These are phyloP conservation scores for Avicennia marina DNA, from an alignment of 257 asterid genomes.

Conservation along the genomic window DNA sequence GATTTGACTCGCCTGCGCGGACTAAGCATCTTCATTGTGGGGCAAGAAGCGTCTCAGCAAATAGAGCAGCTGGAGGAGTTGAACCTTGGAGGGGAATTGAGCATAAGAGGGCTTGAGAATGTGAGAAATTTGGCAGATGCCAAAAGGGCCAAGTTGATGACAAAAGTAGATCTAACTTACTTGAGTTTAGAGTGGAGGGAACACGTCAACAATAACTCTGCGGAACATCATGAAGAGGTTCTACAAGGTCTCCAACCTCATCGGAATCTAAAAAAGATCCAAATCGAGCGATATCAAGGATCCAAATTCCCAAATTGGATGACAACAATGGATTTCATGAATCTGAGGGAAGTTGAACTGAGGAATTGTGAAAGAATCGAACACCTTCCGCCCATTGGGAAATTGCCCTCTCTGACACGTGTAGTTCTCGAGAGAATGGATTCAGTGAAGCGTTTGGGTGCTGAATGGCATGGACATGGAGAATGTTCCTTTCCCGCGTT, in stretches of 20 bases:
- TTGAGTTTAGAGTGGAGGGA: conserved; percentile 16
- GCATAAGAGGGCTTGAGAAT: conserved; percentile 21
- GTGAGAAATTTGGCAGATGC: conserved; percentile 18
- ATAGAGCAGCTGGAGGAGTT: conserved; percentile 23
- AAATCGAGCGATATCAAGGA: conserved; percentile 18
- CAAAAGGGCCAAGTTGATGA: conserved; percentile 19
- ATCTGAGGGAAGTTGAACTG: background rate
- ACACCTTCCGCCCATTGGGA: conserved; percentile 22
- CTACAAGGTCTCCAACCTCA: conserved; percentile 22
- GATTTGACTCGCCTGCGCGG: conserved; percentile 10
- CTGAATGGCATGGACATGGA: conserved; percentile 10
- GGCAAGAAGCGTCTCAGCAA: conserved; percentile 13
- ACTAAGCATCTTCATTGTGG: conserved; percentile 28
- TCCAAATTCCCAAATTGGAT: conserved; percentile 22
- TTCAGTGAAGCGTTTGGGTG: conserved; percentile 10
- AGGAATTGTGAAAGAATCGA: conserved; percentile 9
- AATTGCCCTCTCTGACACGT: conserved; percentile 2
- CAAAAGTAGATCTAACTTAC: conserved; percentile 1
- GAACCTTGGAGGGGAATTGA: conserved; percentile 15
- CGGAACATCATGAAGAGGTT: conserved; percentile 22
- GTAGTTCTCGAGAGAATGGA: background rate
- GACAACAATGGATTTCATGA: background rate
- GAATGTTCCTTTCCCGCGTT: conserved; percentile 21
- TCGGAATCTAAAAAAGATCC: conserved; percentile 13
- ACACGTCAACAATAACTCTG: background rate